These are phyloP conservation scores for Gypsophila paniculata DNA, from an alignment of 179 eudicot species.

Conservation along the genomic window DNA sequence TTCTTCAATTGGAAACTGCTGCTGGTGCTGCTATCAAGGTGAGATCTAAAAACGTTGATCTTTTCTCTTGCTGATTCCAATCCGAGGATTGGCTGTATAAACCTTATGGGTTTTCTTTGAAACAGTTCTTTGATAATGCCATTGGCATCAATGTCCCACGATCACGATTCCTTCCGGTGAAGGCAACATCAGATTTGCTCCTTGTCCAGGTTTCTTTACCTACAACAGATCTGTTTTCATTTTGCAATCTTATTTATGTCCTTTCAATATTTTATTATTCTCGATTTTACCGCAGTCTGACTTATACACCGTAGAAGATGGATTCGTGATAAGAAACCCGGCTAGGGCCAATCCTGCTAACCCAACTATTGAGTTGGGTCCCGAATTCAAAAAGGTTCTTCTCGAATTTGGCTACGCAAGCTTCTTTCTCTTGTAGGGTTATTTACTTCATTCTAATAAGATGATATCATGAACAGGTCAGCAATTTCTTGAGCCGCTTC, in stretches of 20 bases:
- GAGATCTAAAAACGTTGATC: conserved; percentile 10
- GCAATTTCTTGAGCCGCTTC: conserved; percentile 80
- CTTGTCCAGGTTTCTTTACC: conserved; percentile 74
- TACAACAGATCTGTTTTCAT: background rate
- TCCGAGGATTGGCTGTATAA: background rate
- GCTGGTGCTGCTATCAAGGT: conserved; percentile 99
- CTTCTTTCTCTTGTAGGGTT: background rate
- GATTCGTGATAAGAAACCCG: conserved; percentile 64
- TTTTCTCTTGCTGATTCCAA: background rate
- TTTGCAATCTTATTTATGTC: background rate
- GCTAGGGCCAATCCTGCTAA: conserved; percentile 72
- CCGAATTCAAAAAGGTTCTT: conserved; percentile 84
- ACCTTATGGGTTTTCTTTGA: conserved; percentile 14
- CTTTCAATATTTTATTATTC: background rate
- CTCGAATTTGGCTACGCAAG: background rate
- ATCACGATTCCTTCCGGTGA: conserved; percentile 98
- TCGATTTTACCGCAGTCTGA: conserved; percentile 52
- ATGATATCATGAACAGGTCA: conserved; percentile 49
- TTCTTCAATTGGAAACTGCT: conserved; percentile 98
- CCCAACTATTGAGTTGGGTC: conserved; percentile 89
- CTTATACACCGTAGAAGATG: conserved; percentile 69
- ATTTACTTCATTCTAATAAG: conserved; percentile 5
- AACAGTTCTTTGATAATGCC: conserved; percentile 78
- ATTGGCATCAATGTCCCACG: conserved; percentile 94
- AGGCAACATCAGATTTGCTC: conserved; percentile 91